Conservation (phyloP, 2,329 filamentous ascomycete species). For the Rhinocladiella mackenziei region DNA sequence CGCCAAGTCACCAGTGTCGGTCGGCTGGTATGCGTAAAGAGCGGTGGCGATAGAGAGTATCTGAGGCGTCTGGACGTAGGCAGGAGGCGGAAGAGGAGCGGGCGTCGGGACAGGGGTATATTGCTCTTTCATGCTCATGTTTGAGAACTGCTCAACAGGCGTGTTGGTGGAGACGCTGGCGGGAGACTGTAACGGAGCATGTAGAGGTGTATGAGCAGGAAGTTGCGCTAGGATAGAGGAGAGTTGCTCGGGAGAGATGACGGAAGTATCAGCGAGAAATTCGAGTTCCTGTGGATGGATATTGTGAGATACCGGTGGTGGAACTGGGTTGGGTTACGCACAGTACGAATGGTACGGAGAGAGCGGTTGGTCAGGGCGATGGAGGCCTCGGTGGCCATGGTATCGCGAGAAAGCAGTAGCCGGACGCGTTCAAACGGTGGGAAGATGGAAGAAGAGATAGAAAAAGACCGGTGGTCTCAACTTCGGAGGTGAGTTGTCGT, state of each 20-base stretch:
- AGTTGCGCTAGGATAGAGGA: constrained; percentile 70
- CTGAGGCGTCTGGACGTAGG: constrained; percentile 48
- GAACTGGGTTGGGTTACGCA: constrained; percentile 41
- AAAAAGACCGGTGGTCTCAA: constrained; percentile 21
- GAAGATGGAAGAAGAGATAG: constrained; percentile 9
- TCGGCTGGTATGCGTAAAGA: constrained; percentile 75
- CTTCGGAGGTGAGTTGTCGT: constrained; percentile 8
- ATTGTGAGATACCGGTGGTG: constrained; percentile 9
- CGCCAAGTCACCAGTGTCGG: constrained; percentile 75
- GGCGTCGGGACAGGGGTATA: constrained; percentile 44
- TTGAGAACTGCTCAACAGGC: constrained; percentile 39
- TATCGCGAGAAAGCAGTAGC: constrained; percentile 13
- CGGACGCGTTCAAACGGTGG: constrained; percentile 17
- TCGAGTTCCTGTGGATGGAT: constrained; percentile 69
- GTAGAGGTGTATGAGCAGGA: constrained; percentile 56
- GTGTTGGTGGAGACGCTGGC: constrained; percentile 36
- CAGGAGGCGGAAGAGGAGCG: constrained; percentile 47
- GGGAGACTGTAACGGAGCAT: constrained; percentile 35
- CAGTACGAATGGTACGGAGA: constrained; percentile 80
- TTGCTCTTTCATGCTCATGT: constrained; percentile 42
- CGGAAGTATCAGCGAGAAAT: constrained; percentile 74
- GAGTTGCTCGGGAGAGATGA: constrained; percentile 72
- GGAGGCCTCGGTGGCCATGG: constrained; percentile 31
- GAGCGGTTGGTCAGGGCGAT: constrained; percentile 72
- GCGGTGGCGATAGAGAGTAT: constrained; percentile 71